Conservation (phyloP, 257 asterid species). For the Solanum tarijense region DNA sequence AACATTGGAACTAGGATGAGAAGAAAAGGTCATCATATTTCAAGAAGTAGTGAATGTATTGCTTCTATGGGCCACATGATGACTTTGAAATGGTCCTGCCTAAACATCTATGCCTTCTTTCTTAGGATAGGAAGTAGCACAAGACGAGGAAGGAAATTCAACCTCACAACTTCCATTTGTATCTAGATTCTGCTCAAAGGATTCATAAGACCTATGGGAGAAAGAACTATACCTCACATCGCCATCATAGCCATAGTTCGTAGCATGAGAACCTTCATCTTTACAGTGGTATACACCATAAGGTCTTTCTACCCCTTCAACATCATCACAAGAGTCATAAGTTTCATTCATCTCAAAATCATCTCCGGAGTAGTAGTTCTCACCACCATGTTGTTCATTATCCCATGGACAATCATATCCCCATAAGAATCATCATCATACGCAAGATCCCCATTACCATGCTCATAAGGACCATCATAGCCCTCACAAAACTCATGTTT, state of each 20-base stretch:
- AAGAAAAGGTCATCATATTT: neutral
- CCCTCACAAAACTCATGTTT: neutral
- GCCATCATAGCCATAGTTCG: neutral
- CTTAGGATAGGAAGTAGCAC: neutral
- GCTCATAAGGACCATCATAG: neutral
- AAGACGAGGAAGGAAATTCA: neutral
- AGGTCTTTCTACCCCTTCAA: neutral
- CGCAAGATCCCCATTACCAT: neutral
- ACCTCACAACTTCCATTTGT: neutral
- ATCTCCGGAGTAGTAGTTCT: neutral
- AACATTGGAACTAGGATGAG: neutral
- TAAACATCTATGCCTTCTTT: neutral
- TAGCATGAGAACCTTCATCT: neutral
- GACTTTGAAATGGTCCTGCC: neutral
- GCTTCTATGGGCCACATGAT: neutral
- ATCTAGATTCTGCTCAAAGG: neutral
- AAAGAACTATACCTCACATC: neutral
- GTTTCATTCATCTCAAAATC: neutral
- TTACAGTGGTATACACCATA: neutral
- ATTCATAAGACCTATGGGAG: neutral
- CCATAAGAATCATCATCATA: neutral
- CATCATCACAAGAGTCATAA: neutral
- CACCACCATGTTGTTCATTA: neutral
- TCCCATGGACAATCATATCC: neutral
- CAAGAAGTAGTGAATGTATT: neutral